Conservation (phyloP, 2,329 filamentous ascomycete species). For the Colletotrichum plurivorum region DNA sequence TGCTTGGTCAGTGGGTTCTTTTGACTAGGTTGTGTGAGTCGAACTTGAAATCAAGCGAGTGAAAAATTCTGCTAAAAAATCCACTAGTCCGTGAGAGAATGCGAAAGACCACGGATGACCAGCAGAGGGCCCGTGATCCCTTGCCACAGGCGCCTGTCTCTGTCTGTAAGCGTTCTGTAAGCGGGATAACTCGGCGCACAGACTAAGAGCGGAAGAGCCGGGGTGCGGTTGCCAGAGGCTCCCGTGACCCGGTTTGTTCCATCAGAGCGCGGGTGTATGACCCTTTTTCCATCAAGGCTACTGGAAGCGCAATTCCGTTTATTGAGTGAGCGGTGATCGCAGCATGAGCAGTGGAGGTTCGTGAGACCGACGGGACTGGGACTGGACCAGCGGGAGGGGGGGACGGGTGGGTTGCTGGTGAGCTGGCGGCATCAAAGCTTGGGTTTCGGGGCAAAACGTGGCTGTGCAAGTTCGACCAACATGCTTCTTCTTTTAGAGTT, state of each 20-base stretch:
- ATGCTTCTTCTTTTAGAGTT: slow-evolving; percentile 13
- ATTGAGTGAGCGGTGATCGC: not conserved
- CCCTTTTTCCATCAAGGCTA: not conserved
- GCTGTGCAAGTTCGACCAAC: slow-evolving; percentile 24
- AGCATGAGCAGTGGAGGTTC: too few relatives aligned
- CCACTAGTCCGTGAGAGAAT: slow-evolving; percentile 6
- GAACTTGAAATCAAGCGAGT: slow-evolving; percentile 3
- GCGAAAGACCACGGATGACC: not conserved
- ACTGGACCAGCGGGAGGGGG: not conserved
- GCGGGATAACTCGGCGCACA: slow-evolving; percentile 27
- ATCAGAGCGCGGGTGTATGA: not conserved
- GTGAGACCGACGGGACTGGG: too few relatives aligned
- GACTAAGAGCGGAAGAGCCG: slow-evolving; percentile 30
- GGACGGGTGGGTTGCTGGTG: not conserved
- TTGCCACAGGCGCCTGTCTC: not conserved
- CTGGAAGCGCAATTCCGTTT: not conserved
- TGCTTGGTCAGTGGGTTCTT: slow-evolving; percentile 23
- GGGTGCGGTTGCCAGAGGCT: slow-evolving; percentile 10
- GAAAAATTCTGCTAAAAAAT: not conserved
- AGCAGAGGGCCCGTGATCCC: slow-evolving; percentile 27
- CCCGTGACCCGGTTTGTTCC: slow-evolving; percentile 6
- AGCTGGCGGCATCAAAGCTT: slow-evolving; percentile 14
- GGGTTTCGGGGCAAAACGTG: slow-evolving; percentile 27
- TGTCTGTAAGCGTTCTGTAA: not conserved
- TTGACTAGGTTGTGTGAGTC: not conserved